Base-by-base conservation (phyloP, 2,329 filamentous ascomycete genomes). In the Sordariomycetes sp. region DNA sequence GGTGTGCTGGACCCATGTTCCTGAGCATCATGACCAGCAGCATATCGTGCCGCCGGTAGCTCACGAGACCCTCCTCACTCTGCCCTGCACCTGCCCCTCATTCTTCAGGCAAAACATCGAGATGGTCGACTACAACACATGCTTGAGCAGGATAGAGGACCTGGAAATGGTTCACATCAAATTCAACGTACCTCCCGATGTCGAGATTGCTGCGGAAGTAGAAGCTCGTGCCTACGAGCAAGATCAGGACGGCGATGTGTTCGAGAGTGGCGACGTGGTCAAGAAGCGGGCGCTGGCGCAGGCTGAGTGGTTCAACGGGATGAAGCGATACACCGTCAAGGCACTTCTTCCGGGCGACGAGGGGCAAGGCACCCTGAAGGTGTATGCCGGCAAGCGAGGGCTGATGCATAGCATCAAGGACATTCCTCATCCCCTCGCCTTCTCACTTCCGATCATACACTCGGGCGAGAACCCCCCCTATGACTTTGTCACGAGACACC, bases 341-440 rank as follows among this genome's bases (percentile, higher is more conserved):
- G 92, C 86, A 2, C 64, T 96, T 12, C 66, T 98, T 1, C 90
- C 93, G 2, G 84, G 86, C 18, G 90, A 96, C 46, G 90, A 95
- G 59, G 88, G 88, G 10, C 81, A 85, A 27, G 92, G 86, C 27
- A 75, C 82, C 10, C 64, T 98, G 38, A 95, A 93, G 56, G 68
- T 98, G 23, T 98, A 95, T 56, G 90, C 88, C 10, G 92, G 93
- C 39, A 92, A 88, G 57, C 79, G 88, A 42, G 93, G 93, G 1
- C 69, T 98, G 35, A 96, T 96, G 88, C 92, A 96, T 61, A 93
- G 85, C 42, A 90, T 92, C 65, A 92, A 92, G 56, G 86, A 95
- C 53, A 95, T 95, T 36, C 88, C 92, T 7, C 90, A 98, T 51
- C 81, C 88, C 3, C 64, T 98, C 35, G 88, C 90, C 1, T 80